Base-by-base conservation (phyloP, 306 rosid species). In the Quercus dentata region DNA sequence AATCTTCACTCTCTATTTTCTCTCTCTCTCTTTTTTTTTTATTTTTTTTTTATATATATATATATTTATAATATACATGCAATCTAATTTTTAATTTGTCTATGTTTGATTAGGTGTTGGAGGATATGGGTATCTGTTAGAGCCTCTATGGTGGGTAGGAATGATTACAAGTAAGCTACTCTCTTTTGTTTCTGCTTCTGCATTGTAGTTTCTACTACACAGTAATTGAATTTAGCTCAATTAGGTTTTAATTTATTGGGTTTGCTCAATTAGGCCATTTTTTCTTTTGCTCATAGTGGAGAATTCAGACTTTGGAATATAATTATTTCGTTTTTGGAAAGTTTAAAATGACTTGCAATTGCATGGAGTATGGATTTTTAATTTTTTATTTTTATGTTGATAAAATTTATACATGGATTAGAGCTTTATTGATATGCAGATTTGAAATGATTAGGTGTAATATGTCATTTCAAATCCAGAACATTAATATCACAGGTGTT, bases 141-240 rank as follows among this genome's bases (percentile, higher is more conserved):
- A 93, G 71, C 97, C 98, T 65, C 94, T 93, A 9, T 91, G 98
- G 98, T 93, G 98, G 98, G 69, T 93, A 27, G 98, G 98, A 84
- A 93, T 93, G 98, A 21, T 90, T 20, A 93, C 98, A 21, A 93
- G 98, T 93, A 31, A 90, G 92, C 81, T 64, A 18, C 71, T 55
- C 71, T 55, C 19, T 67, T 6, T 61, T 51, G 8, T 23, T 63
- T 10, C 6, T 31, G 33, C 19, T 59, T 38, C 56, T 51, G 59
- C 51, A 28, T 33, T 52, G 30, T 58, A 49, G 62, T 10, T 33
- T 13, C 41, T 5, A 63, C 31, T 63, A 63, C 20, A 11, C 38
- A 4, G 56, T 44, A 28, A 64, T 41, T 56, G 27, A 21, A 65
- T 41, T 80, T 55, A 41, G 33, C 21, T 71, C 27, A 55, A 19